Base-by-base conservation (phyloP, 2,329 filamentous ascomycete genomes). In the Colletotrichum destructivum region DNA sequence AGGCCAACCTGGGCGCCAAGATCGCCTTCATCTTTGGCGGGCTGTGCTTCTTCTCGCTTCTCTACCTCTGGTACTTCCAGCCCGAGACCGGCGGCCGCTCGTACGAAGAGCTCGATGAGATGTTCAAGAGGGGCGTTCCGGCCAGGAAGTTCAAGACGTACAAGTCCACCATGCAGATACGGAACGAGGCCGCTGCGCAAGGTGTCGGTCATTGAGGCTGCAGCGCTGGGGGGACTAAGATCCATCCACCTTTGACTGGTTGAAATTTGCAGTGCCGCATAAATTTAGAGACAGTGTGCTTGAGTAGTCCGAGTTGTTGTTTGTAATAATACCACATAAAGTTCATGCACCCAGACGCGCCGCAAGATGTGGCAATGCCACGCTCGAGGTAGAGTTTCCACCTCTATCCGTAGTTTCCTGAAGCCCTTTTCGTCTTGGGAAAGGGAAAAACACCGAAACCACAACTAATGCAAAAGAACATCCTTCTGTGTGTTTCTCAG, bases 1-100 rank as follows among this genome's bases (percentile, higher is more conserved):
- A 74, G 64, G 75, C 64, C n/a, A 80, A 84, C 59, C 72, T 84
- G 4, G 79, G 79, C 4, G 82, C 80, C 2, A 85, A 84, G 73
- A 82, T 82, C 1, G 79, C 78, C 0, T 86, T 85, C 55, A 75
- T 85, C 3, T 85, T 84, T 74, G 82, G 81, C 9, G 80, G 75
- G 0, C 66, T 82, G 3, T 76, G 77, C 21, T 68, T 81, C 7
- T 52, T 81, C 12, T 79, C 73, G 31, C 73, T 79, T 13, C 65
- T 80, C 26, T 83, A 78, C 72, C 60, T 83, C 7, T 77, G 77
- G 76, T 78, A 79, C 66, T 80, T 74, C 66, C 79, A 82, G 81
- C 85, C 85, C 6, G 78, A 81, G 73, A 78, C 77, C 15, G 71
- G 72, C 8, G 73, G 75, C 0, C 73, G 76, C 11, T 76, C 75